Evolutionary conservation across 2,329 filamentous ascomycete genomes (phyloP).

Genomic region (Leptographium lundbergii): DNA sequence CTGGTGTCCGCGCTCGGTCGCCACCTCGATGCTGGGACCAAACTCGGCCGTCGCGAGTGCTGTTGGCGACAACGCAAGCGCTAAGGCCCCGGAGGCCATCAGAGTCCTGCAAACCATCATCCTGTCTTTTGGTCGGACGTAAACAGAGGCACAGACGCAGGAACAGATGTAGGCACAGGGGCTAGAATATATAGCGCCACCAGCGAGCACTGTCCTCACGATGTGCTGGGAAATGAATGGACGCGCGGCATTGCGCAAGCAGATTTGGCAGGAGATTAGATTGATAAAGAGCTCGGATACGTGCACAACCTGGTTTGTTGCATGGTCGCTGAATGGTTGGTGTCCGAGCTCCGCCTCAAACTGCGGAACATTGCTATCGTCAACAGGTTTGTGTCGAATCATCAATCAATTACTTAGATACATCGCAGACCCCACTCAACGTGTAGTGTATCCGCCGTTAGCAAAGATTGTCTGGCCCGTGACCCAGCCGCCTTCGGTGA

Average conservation of each 20-base stretch:
- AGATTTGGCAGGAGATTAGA: not conserved
- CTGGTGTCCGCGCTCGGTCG: constrained; percentile 20
- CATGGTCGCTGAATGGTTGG: too few relatives aligned
- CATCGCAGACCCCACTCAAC: constrained; percentile 13
- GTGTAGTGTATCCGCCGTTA: constrained; percentile 34
- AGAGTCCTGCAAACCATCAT: not conserved
- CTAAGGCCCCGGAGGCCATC: not conserved
- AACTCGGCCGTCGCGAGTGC: not conserved
- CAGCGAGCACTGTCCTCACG: not conserved
- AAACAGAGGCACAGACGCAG: not conserved
- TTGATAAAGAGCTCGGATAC: not conserved
- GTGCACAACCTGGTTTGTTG: not conserved
- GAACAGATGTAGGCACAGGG: not conserved
- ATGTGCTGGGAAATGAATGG: not conserved
- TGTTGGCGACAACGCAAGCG: not conserved
- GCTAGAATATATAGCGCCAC: not conserved
- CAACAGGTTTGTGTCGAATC: too few relatives aligned
- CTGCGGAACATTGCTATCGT: too few relatives aligned
- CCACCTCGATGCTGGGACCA: not conserved
- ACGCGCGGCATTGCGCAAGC: not conserved
- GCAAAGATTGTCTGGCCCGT: constrained; percentile 34
- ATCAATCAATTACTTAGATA: not conserved
- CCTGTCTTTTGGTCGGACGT: not conserved
- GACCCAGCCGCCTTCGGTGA: constrained; percentile 30
- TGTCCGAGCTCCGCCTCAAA: too few relatives aligned